Conservation (phyloP, 495 filamentous ascomycete genomes). For the Rostrohypoxylon terebratum region DNA sequence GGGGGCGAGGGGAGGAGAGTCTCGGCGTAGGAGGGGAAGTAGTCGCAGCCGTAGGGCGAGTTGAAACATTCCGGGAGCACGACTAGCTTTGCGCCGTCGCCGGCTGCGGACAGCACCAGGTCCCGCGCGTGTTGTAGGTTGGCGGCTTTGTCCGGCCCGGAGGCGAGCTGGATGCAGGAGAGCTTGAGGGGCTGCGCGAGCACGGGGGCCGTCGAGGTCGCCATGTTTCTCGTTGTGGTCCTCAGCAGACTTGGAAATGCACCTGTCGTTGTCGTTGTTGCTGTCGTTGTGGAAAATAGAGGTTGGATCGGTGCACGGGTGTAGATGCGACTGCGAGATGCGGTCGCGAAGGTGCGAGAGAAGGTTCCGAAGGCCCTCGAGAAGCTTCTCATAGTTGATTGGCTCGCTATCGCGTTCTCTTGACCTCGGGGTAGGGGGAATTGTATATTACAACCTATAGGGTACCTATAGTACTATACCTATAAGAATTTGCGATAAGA, state of each 20-base stretch:
- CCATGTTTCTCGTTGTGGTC: slow-evolving; percentile 52
- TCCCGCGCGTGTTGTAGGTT: slow-evolving; percentile 85
- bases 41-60: slow-evolving; percentile 91
- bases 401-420: slow-evolving; percentile 13
- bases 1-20: slow-evolving; percentile 83
- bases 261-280: no score
- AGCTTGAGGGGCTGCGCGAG: slow-evolving; percentile 82
- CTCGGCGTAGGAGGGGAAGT: slow-evolving; percentile 94
- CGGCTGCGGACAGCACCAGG: slow-evolving; percentile 85
- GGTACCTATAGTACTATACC: no score
- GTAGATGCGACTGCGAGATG: no score
- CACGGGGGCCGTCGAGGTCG: slow-evolving; percentile 64
- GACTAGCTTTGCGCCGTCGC: slow-evolving; percentile 77
- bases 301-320: not conserved
- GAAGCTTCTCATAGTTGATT: slow-evolving; percentile 42
- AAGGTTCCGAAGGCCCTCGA: slow-evolving; percentile 24
- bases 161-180: slow-evolving; percentile 83
- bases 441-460: no score
- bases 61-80: slow-evolving; percentile 93
- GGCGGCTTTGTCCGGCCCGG: slow-evolving; percentile 80
- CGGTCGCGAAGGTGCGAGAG: slow-evolving; percentile 4
- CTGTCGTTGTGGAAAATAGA: no score
- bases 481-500: not conserved
- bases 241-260: slow-evolving; percentile 25
- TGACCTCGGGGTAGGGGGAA: not conserved